Evolutionary conservation across 2,329 filamentous ascomycete species (phyloP).

Genomic region (Periconia digitata): DNA sequence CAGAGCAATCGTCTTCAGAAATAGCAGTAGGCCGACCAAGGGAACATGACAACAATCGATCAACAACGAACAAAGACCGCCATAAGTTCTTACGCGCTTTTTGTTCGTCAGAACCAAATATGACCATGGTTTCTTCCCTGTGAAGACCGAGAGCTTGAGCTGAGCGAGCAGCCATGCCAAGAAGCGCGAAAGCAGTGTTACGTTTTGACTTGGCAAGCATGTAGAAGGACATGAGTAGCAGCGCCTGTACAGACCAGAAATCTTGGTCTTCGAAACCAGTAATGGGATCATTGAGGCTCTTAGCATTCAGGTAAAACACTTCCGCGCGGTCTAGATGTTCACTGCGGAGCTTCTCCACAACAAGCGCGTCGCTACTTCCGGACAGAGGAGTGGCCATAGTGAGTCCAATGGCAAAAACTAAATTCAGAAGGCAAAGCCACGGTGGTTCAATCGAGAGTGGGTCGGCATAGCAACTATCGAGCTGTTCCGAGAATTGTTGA

Average conservation of each 20-base stretch:
- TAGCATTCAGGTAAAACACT: conserved; percentile 63
- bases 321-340: conserved; percentile 59
- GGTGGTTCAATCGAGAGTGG: conserved; percentile 54
- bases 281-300: conserved; percentile 52
- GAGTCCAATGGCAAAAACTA: conserved; percentile 65
- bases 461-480: conserved; percentile 59
- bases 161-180: conserved; percentile 63
- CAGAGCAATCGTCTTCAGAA: conserved; percentile 63
- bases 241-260: conserved; percentile 66
- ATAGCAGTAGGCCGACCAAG: conserved; percentile 65
- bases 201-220: conserved; percentile 63
- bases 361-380: conserved; percentile 51
- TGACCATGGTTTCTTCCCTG: conserved; percentile 59
- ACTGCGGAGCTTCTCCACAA: conserved; percentile 55
- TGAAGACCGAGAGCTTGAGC: conserved; percentile 66
- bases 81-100: conserved; percentile 60
- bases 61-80: conserved; percentile 66
- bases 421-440: conserved; percentile 61
- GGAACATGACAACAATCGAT: conserved; percentile 64
- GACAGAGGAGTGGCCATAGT: conserved; percentile 58
- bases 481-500: conserved; percentile 50
- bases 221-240: conserved; percentile 66
- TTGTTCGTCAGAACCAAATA: conserved; percentile 54
- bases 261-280: conserved; percentile 62
- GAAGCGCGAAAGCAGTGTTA: conserved; percentile 64